Evolutionary conservation across 108 stramenopile genomes (phyloP), one percentile per base, ranked within the genome.

Genomic region (Nitzschia inconspicua): DNA sequence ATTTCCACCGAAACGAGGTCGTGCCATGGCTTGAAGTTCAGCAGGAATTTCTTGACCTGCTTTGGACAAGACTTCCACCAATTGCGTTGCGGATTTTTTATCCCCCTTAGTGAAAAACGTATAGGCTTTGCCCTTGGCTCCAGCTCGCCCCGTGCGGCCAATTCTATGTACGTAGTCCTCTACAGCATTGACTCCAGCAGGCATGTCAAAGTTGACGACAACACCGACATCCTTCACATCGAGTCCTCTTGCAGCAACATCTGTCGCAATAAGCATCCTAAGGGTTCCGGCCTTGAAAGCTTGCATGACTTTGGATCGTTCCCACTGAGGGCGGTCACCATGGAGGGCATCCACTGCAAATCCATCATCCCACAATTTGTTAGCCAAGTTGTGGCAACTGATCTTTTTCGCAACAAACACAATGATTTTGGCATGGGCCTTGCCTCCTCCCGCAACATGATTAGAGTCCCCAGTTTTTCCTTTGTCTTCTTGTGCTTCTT

Each of bases 191-290:
- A 83, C 79, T 46, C 93, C 93, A 1, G 70, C 72, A 8, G 97
- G 97, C 89, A 98, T 97, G 70, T 97, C 95, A 66, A 86, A 99
- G 73, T 98, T 98, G 56, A 99, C 86, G 36, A 99, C 98, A 8
- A 80, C 94, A 53, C 82, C 89, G 25, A 99, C 96, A 64, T 97
- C 95, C 67, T 98, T 97, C 29, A 99, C 97, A 68, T 99, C 98
- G 24, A 99, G 70, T 30, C 50, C 50, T 46, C 98, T 84, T 0
- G 97, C 97, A 4, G 96, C 96, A 3, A 99, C 98, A 66, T 99
- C 98, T 9, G 98, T 99, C 5, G 98, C 98, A 66, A 99, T 95
- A 60, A 99, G 66, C 74, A 98, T 62, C 22, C 94, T 88, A 4
- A 94, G 55, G 23, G 84, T 75, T 30, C 95, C 93, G 36, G 42